Evolutionary conservation across 495 filamentous ascomycete genomes (phyloP), one percentile per base, ranked within the genome.

Genomic region (Thermochaetoides thermophila): DNA sequence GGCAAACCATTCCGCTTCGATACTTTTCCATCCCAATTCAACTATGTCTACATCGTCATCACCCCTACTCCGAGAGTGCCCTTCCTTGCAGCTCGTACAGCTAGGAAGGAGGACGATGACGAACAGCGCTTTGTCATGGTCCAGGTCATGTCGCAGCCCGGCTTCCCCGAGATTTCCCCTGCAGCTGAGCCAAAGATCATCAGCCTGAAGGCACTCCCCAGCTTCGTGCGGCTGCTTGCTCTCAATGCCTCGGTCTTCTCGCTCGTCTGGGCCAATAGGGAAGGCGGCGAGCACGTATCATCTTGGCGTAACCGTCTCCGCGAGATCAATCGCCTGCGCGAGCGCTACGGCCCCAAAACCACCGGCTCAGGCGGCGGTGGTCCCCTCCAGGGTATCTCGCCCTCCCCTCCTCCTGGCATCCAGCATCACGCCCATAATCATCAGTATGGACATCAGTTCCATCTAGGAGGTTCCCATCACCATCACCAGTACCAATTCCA

Each of bases 11-110:
- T 92, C 63, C 66, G 71, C 34, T 91, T 94, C 46, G 74, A 93
- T 53, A 94, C 84, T 3, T 86, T 99, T 39, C 83, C 83, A 0
- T 86, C 82, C 0, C 78, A 83, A 41, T 92, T 96, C 63, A 94
- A 94, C 52, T 89, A 76, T 41, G 83, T 96, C 56, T 83, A 93
- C 56, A 96, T 99, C 42, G 76, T 95, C 42, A 84, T 99, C 49
- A 82, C 80, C 2, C 91, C 91, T 0, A 81, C 84, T 24, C 82
- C 78, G 17, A 66, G 73, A 17, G 65, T 65, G 17, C 67, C 68
- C 7, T 78, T 77, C 49, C 56, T 74, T 8, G 62, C 70, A 23
- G 63, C 60, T 29, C 57, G 68, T 15, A 46, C 52, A 31, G 44
- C 53, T n/a, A n/a, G n/a, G n/a, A n/a, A n/a, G n/a, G 42, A 59